Percentiles rank a stretch among this genome's conserved stretches.
Conservation (phyloP, 169 alveolate species). For the Plasmodium adleri region DNA sequence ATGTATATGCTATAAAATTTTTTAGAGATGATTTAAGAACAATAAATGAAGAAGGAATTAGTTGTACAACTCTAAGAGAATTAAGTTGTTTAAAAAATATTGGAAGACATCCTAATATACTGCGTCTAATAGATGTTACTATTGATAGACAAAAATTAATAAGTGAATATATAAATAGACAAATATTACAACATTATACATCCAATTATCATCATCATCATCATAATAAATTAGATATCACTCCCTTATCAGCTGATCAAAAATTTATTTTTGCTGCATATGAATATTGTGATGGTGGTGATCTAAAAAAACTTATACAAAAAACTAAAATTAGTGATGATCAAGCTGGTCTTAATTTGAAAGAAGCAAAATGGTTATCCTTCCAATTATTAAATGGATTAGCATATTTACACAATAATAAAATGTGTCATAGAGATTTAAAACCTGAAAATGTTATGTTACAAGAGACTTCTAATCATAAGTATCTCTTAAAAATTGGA, state of each 20-base stretch:
- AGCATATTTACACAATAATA: slow-evolving; percentile 95
- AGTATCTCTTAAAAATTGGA: slow-evolving; percentile 89
- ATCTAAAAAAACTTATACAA: slow-evolving; percentile 47
- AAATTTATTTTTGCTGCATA: slow-evolving; percentile 89
- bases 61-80: slow-evolving; percentile 91
- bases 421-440: slow-evolving; percentile 91
- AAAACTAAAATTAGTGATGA: slow-evolving; percentile 74
- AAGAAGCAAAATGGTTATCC: slow-evolving; percentile 90
- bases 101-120: slow-evolving; percentile 85
- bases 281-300: slow-evolving; percentile 88
- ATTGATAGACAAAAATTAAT: slow-evolving; percentile 79
- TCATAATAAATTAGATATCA: slow-evolving; percentile 58
- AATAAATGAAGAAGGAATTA: slow-evolving; percentile 91
- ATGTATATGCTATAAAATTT: slow-evolving; percentile 88
- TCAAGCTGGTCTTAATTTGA: slow-evolving; percentile 82
- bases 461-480: slow-evolving; percentile 78
- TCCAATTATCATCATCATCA: slow-evolving; percentile 62
- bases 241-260: slow-evolving; percentile 77
- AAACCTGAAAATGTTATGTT: slow-evolving; percentile 94
- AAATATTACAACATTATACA: slow-evolving; percentile 66
- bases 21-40: slow-evolving; percentile 89
- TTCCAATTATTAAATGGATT: slow-evolving; percentile 97
- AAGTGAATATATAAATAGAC: slow-evolving; percentile 73
- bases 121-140: slow-evolving; percentile 82
- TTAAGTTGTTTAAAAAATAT: slow-evolving; percentile 87